Conservation (phyloP, 306 rosid species). For the Trifolium repens region DNA sequence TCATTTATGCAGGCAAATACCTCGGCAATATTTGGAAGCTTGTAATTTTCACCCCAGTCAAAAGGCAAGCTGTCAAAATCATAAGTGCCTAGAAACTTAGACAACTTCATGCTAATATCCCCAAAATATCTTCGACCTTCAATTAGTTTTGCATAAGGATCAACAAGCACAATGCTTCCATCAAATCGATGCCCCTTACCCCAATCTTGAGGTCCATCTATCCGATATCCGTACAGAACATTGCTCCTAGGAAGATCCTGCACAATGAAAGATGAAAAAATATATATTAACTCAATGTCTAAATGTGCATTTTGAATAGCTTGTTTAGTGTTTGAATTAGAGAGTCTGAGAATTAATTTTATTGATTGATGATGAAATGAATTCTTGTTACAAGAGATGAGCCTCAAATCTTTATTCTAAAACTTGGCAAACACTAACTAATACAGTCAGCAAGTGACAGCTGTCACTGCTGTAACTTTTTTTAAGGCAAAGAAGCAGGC, state of each 20-base stretch:
- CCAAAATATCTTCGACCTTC: constrained; percentile 90
- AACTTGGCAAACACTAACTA: not conserved
- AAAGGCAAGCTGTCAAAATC: constrained; percentile 83
- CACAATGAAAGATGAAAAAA: constrained; percentile 16
- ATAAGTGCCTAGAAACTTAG: constrained; percentile 80
- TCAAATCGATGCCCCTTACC: constrained; percentile 91
- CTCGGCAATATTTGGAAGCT: constrained; percentile 88
- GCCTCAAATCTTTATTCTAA: not conserved
- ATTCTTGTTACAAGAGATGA: not conserved
- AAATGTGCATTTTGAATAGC: not conserved
- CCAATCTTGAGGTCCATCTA: constrained; percentile 89
- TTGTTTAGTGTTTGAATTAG: not conserved
- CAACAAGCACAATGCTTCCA: constrained; percentile 71
- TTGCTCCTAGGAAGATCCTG: constrained; percentile 83
- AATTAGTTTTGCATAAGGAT: constrained; percentile 92
- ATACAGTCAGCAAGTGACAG: not conserved
- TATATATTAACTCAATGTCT: constrained; percentile 14
- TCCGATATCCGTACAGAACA: constrained; percentile 79
- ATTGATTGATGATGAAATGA: not conserved
- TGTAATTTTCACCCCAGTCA: constrained; percentile 91
- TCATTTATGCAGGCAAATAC: constrained; percentile 49
- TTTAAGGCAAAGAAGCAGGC: too few relatives aligned
- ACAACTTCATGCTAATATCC: constrained; percentile 61
- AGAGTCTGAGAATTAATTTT: not conserved
- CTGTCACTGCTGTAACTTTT: not conserved